Conservation (phyloP, 2,329 filamentous ascomycete genomes). For the Trichoderma semiorbis region DNA sequence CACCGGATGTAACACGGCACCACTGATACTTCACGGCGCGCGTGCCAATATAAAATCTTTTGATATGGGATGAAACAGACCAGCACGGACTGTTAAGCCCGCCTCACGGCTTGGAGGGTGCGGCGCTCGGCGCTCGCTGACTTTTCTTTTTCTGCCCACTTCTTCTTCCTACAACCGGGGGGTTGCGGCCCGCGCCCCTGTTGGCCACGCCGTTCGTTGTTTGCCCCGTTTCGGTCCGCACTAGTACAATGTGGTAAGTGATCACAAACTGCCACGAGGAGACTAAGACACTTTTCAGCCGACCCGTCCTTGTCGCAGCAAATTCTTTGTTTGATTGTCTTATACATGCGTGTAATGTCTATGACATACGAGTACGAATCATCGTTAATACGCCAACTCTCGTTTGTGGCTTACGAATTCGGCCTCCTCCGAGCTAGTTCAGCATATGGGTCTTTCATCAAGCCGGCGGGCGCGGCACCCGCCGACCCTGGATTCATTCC, state of each 20-base stretch:
- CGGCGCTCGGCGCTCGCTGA: constrained; percentile 6
- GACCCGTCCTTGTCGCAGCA: background rate
- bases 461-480: background rate
- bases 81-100: background rate
- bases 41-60: background rate
- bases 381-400: background rate
- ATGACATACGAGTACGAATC: background rate
- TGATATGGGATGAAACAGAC: background rate
- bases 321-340: background rate
- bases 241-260: background rate
- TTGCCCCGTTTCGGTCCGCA: background rate
- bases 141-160: background rate
- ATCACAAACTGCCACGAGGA: background rate
- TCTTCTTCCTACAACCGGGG: background rate
- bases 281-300: constrained; percentile 5
- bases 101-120: background rate
- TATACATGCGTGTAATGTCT: background rate
- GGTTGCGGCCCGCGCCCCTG: background rate
- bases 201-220: background rate
- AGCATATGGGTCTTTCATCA: background rate
- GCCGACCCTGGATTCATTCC: background rate
- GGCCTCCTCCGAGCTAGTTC: constrained; percentile 7
- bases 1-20: background rate
- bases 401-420: background rate
- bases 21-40: background rate